Conservation (phyloP, 2,329 filamentous ascomycete genomes). For the Arthrobotrys iridis region DNA sequence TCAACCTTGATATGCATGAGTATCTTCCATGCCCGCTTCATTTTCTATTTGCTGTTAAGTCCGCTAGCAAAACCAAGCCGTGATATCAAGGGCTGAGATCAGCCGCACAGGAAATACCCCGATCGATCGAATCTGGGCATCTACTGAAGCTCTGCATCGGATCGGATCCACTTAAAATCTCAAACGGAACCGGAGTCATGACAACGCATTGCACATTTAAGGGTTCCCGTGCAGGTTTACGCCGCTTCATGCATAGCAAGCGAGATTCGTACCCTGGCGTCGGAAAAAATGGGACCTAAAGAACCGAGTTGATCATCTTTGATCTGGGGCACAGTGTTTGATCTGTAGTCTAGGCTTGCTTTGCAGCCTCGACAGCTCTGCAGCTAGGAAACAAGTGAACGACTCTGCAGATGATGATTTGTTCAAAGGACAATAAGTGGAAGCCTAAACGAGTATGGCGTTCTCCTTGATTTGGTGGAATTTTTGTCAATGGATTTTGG, state of each 20-base stretch:
- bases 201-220: not conserved
- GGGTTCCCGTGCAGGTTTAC: not conserved
- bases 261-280: not conserved
- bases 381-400: not conserved
- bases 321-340: not conserved
- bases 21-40: not conserved
- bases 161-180: not conserved
- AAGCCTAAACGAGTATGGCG: not conserved
- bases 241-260: not conserved
- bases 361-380: not conserved
- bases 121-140: not conserved
- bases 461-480: not conserved
- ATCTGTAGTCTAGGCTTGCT: not conserved
- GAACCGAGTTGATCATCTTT: not conserved
- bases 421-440: not conserved
- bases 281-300: not conserved
- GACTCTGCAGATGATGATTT: not conserved
- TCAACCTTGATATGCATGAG: not conserved
- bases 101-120: not conserved
- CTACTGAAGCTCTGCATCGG: not conserved
- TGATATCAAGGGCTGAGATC: not conserved
- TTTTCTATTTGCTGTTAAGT: not conserved
- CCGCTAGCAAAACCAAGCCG: not conserved
- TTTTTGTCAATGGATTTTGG: not conserved
- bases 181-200: not conserved